phyloP scores from a whole-genome alignment of 352 stramenopile species.

The Peronospora belbahrii region DNA sequence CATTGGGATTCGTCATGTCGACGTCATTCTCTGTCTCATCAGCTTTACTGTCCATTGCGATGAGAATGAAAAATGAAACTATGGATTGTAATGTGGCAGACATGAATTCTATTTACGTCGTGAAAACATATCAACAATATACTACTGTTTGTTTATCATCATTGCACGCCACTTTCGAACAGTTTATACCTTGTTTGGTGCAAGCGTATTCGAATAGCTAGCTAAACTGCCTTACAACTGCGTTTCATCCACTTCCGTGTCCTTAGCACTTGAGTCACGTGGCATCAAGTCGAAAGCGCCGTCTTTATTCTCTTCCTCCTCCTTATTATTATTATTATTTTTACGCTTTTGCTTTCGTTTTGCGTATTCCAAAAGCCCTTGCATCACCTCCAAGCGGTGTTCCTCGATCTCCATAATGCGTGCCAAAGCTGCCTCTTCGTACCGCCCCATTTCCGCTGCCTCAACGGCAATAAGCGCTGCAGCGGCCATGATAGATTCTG shows the following conservation, averaged over 20 bases:
- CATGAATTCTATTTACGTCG: too few species aligned
- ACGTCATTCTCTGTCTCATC: conserved; percentile 5
- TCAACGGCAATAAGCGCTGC: conserved; percentile 32
- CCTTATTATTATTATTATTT: background rate
- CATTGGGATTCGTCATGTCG: conserved; percentile 28
- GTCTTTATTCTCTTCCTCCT: conserved; percentile 3
- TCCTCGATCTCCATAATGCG: conserved; percentile 54
- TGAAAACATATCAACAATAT: too few species aligned
- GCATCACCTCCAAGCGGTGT: conserved; percentile 52
- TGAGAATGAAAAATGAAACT: background rate
- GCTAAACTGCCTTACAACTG: too few species aligned
- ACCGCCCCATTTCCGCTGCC: conserved; percentile 40
- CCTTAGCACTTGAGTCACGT: background rate
- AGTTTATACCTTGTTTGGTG: too few species aligned
- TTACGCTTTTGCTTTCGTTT: conserved; percentile 41
- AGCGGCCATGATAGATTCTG: conserved; percentile 24
- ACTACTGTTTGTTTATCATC: conserved; percentile 1
- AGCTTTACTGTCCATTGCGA: background rate
- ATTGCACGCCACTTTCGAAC: too few species aligned
- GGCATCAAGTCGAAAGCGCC: background rate
- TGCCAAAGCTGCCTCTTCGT: conserved; percentile 36
- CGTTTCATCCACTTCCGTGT: background rate
- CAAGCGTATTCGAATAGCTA: too few species aligned
- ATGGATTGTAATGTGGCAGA: background rate
- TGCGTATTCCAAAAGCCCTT: conserved; percentile 50